phyloP scores from a whole-genome alignment of 2,329 filamentous ascomycete genomes.

The Botrytis fabae region DNA sequence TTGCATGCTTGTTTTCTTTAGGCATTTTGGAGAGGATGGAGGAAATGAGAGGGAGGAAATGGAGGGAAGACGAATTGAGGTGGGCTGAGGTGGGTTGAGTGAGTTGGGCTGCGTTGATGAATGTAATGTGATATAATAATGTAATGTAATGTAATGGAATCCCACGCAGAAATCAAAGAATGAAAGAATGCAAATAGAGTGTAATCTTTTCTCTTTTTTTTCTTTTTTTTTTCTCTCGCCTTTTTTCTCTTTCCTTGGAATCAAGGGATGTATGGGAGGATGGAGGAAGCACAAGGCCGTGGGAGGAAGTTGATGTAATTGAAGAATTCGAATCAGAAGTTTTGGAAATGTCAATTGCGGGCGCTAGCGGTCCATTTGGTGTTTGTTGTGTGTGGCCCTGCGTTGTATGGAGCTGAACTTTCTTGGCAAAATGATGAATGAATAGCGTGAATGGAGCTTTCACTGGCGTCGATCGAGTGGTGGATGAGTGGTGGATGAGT shows the following conservation, averaged over 20 bases:
- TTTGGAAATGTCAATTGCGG: slow-evolving; percentile 12
- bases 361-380: neutral
- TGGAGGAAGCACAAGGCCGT: neutral
- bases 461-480: neutral
- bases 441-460: too few relatives aligned
- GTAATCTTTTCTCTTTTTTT: neutral
- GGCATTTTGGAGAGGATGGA: slow-evolving; percentile 49
- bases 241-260: neutral
- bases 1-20: slow-evolving; percentile 58
- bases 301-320: neutral
- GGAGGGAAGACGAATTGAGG: neutral
- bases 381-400: too few relatives aligned
- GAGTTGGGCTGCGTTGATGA: neutral
- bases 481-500: too few relatives aligned
- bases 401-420: neutral
- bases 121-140: neutral
- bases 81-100: neutral
- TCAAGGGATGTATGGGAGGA: neutral
- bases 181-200: neutral
- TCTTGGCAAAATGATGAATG: neutral
- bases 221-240: too few relatives aligned
- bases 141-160: neutral
- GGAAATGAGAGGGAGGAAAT: neutral
- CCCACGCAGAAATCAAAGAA: neutral
- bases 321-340: slow-evolving; percentile 11